phyloP scores from a whole-genome alignment of 2,329 filamentous ascomycete genomes.

The Verticillium klebahnii region DNA sequence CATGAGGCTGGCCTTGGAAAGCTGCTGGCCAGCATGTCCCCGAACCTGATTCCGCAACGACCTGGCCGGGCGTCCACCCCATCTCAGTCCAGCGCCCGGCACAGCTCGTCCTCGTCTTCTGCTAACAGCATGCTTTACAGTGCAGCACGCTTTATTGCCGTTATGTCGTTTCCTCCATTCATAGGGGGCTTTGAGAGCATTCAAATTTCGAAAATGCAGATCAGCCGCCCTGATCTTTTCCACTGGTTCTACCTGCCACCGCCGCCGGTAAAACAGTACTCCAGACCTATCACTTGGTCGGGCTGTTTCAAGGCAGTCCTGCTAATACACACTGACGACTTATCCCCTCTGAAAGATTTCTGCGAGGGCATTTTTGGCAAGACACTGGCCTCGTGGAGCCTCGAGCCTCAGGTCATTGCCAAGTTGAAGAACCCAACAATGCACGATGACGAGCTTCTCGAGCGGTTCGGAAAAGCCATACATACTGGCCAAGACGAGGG shows the following conservation, averaged over 20 bases:
- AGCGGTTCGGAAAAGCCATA: not conserved
- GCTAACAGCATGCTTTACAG: no score
- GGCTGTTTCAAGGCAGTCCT: not conserved
- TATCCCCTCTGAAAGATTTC: no score
- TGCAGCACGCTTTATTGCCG: not conserved
- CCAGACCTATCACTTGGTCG: not conserved
- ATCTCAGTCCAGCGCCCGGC: no score
- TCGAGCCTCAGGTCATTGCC: no score
- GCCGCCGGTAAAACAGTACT: not conserved
- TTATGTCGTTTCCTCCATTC: not conserved
- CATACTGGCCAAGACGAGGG: not conserved
- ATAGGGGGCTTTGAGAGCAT: not conserved
- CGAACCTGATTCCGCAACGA: no score
- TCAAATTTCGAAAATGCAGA: not conserved
- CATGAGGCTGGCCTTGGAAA: no score
- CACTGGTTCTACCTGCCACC: not conserved
- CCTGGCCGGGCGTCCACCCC: no score
- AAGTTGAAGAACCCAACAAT: not conserved
- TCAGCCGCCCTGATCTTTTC: not conserved
- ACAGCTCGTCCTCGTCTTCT: no score
- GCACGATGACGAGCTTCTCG: not conserved
- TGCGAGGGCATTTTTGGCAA: no score
- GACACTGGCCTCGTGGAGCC: no score
- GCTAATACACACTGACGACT: not conserved
- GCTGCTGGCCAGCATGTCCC: no score